phyloP scores from a whole-genome alignment of 257 asterid genomes.

The Henckelia pumila region DNA sequence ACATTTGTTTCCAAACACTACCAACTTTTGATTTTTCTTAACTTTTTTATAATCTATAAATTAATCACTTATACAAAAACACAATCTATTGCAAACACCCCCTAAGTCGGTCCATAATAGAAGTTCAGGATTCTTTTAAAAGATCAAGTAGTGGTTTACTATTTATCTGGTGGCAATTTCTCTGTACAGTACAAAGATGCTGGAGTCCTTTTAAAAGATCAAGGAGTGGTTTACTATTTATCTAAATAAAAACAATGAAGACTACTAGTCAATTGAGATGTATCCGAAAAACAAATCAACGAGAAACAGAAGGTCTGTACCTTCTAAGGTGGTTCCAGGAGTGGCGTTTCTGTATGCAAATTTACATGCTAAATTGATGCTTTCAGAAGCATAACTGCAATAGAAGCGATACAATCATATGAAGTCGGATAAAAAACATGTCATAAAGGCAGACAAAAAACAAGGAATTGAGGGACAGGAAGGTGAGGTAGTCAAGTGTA shows the following conservation, averaged over 20 bases:
- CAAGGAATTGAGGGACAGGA: too few species aligned
- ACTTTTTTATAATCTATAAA: too few species aligned
- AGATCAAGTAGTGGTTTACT: neutral
- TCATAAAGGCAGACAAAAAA: neutral
- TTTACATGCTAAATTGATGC: constrained; percentile 70
- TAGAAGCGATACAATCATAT: constrained; percentile 13
- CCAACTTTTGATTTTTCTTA: too few species aligned
- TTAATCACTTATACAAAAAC: too few species aligned
- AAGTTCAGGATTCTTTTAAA: neutral
- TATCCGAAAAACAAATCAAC: constrained; percentile 15
- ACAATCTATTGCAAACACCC: too few species aligned
- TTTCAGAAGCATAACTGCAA: constrained; percentile 92
- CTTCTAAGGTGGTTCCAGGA: constrained; percentile 86
- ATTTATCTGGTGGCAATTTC: neutral
- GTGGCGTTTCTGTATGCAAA: constrained; percentile 95
- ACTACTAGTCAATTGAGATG: neutral
- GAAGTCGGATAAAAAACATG: neutral
- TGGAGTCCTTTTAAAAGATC: neutral
- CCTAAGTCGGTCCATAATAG: neutral
- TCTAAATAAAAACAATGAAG: constrained; percentile 1
- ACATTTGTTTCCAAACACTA: too few species aligned
- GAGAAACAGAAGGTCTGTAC: constrained; percentile 34
- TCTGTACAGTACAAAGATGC: too few species aligned
- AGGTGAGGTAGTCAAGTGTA: neutral
- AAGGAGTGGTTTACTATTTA: neutral